Evolutionary conservation across 1,284 basidiomycete species (phyloP), one percentile per base, ranked within the genome.

Genomic region (Gomphus bonarii): DNA sequence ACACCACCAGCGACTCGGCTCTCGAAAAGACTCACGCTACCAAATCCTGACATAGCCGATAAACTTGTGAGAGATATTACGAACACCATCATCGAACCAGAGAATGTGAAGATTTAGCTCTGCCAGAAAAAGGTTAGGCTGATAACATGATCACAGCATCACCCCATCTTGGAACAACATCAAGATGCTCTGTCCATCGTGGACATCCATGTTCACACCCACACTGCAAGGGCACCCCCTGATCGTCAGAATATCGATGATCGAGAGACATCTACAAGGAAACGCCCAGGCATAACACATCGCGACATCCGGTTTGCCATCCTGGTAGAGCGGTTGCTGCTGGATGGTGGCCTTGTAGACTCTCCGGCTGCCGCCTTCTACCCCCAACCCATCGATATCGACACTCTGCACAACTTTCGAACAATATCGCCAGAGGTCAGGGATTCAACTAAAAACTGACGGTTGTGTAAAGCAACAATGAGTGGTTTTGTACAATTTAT

Each of bases 301-400:
- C 77, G 79, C 49, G 81, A 84, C 62, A 59, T 81, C 42, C 77
- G 79, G 36, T 69, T 80, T 40, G 80, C 78, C 10, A 64, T 68
- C 9, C 63, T 68, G 16, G 50, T 71, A n/a, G 69, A 75, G 60
- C 57, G 38, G 1, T 55, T 67, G 9, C 65, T 66, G 59, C 42
- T 38, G 50, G 14, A 59, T 25, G 22, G 36, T 18, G 12, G 30
- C 46, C 22, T 28, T 25, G 28, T 52, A 31, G 16, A 36, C 25
- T 12, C 49, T 20, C 47, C 58, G 6, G 14, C 38, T 28, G 43
- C 33, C 9, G 40, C 40, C n/a, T 53, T 22, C 22, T 55, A 38
- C 33, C 55, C 48, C 20, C 52, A 57, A 35, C 55, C 57, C 30
- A 42, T 18, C 11, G 33, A 57, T 33, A 48, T 58, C 50, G 53